Percentiles rank a stretch among this genome's conserved stretches.
Conservation (phyloP, 441 rosid genomes). For the Euphorbia corollata region DNA sequence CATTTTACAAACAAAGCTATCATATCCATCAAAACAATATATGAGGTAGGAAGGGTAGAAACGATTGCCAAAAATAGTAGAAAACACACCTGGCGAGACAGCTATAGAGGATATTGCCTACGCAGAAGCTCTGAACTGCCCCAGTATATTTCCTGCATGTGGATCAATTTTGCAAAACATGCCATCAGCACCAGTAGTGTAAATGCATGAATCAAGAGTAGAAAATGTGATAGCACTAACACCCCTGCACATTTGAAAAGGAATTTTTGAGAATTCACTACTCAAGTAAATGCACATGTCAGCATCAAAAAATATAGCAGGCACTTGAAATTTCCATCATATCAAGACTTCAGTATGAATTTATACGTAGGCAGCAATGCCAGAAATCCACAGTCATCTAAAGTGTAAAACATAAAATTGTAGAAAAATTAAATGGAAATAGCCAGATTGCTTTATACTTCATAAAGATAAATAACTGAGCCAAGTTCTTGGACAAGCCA, state of each 20-base stretch:
- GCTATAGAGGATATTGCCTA: slow-evolving; percentile 71
- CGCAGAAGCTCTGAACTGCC: slow-evolving; percentile 68
- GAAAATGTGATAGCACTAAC: slow-evolving; percentile 76
- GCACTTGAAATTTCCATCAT: background rate
- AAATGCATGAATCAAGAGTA: slow-evolving; percentile 43
- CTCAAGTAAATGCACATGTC: background rate
- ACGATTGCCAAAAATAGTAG: slow-evolving; percentile 1
- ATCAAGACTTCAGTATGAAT: background rate
- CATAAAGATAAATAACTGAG: background rate
- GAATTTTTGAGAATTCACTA: slow-evolving; percentile 9
- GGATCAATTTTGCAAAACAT: slow-evolving; percentile 57
- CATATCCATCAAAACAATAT: background rate
- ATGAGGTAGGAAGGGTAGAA: background rate
- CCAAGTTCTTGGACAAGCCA: slow-evolving; percentile 1
- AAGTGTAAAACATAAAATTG: background rate
- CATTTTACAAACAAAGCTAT: background rate
- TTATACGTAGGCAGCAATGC: background rate
- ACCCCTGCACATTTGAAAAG: slow-evolving; percentile 54
- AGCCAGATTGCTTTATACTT: background rate
- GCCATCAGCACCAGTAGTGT: slow-evolving; percentile 84
- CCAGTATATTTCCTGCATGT: slow-evolving; percentile 40
- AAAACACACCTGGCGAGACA: slow-evolving; percentile 55
- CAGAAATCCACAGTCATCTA: background rate
- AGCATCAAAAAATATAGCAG: background rate
- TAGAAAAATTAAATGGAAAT: background rate